Base-by-base conservation (phyloP, 2,329 filamentous ascomycete genomes). In the Aspergillus caelatus region DNA sequence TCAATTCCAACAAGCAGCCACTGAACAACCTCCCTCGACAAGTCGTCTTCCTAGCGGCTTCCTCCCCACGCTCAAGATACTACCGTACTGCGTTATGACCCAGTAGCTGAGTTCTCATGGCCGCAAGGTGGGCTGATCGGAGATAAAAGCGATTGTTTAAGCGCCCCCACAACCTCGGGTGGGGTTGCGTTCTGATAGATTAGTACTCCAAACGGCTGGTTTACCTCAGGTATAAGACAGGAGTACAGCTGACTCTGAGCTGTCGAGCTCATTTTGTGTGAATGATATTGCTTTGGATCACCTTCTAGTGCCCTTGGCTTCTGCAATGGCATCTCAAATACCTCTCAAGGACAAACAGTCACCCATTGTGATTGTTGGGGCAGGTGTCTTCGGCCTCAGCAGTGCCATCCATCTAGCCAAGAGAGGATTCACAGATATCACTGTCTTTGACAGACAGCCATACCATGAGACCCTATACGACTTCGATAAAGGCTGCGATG, bases 381-480 rank as follows among this genome's bases (percentile, higher is more conserved):
- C 77, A 2, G 80, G 80, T 39, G 75, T 79, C 58, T 82, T 79
- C 64, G 79, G 81, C 52, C 73, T 81, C 63, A 76, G 75, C 61
- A 82, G 79, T 9, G 81, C 82, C 1, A 68, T 83, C 32, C 79
- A 81, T 66, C 75, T 83, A 6, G 77, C 77, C 9, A 72, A 74
- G 55, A 70, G 79, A 12, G 84, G 83, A 4, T 86, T 84, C 68
- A 74, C 23, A 7, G 75, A 82, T 63, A 75, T 85, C 30, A 84
- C 78, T 10, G 77, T 86, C 12, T 75, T 86, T 39, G 84, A 86
- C 68, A 78, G 77, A 65, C 81, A 85, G 66, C 72, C 79, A 21
- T 75, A 83, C 39, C 75, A 80, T 14, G 60, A 78, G 39, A 73
- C 74, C 0, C 69, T 69, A 0, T 85, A 85, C 58, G 78, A 78